Evolutionary conservation across 2,329 filamentous ascomycete genomes (phyloP), one percentile per base, ranked within the genome.

Genomic region (Dothideomycetes sp.): DNA sequence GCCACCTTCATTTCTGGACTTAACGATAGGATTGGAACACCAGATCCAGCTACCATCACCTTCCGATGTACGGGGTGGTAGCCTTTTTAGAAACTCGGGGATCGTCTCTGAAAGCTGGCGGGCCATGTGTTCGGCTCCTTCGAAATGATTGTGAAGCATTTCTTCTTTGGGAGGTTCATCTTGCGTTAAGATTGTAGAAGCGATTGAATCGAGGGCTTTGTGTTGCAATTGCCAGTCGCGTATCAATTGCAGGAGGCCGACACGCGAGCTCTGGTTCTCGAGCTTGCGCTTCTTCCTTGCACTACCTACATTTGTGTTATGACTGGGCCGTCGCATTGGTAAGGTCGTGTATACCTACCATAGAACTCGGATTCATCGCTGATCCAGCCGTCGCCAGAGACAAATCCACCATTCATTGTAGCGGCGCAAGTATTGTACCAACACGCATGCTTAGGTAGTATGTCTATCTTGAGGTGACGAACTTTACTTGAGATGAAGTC

Each of bases 41-140:
- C 73, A 86, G 35, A 94, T 84, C 81, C 84, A 91, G 0, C 72
- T 71, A 3, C 70, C 66, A 1, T 61, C 49, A 0, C 51, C 51
- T 1, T 57, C 59, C 3, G 61, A 55, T 2, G 71, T 79, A 3
- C 71, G 69, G 0, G 85, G 83, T 0, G 81, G 80, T 0, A 88
- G 65, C 7, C 84, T 76, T 7, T 61, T 44, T 2, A 91, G 59
- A 49, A 94, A 93, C 1, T 72, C 69, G 5, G 73, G 59, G 1
- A 82, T 61, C 0, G 71, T 72, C 53, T 88, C 83, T 1, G 63
- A 63, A 19, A 79, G 65, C 55, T 81, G 80, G 65, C 79, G 77
- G 18, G 73, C 77, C 45, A 52, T 27, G 22, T 27, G 56, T 1
- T 57, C 38, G 1, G 67, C 42, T 24, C 72, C 74, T 41, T 74